Conservation (phyloP, 1,284 basidiomycete species). For the Tylopilus sp. region DNA sequence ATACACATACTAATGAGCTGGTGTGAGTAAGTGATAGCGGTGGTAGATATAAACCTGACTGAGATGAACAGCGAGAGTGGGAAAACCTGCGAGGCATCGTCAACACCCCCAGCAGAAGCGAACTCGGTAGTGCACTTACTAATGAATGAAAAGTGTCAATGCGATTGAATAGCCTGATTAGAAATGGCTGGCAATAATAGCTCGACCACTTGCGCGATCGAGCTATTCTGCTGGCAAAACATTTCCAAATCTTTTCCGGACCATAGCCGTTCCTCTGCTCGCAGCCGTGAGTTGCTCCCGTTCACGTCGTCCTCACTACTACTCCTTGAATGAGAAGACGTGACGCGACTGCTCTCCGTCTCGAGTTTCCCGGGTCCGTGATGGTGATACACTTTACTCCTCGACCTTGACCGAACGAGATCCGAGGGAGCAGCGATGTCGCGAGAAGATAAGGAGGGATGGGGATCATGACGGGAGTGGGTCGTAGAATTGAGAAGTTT, state of each 20-base stretch:
- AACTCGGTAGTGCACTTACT: slow-evolving; percentile 19
- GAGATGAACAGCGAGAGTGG: slow-evolving; percentile 22
- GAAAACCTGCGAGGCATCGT: slow-evolving; percentile 13
- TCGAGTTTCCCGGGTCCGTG: slow-evolving; percentile 60
- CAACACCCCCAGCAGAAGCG: slow-evolving; percentile 3
- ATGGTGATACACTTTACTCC: slow-evolving; percentile 61
- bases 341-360: slow-evolving; percentile 41
- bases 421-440: slow-evolving; percentile 26
- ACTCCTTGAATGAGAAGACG: slow-evolving; percentile 30
- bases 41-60: slow-evolving; percentile 30
- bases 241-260: slow-evolving; percentile 62
- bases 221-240: slow-evolving; percentile 70
- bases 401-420: slow-evolving; percentile 64
- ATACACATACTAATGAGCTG: slow-evolving; percentile 29
- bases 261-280: slow-evolving; percentile 52
- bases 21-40: slow-evolving; percentile 23
- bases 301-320: slow-evolving; percentile 38
- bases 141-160: slow-evolving; percentile 15
- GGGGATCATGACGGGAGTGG: slow-evolving; percentile 26
- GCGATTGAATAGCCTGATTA: slow-evolving; percentile 28
- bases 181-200: slow-evolving; percentile 46
- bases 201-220: slow-evolving; percentile 57
- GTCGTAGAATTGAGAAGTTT: slow-evolving; percentile 26
- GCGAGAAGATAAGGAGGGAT: slow-evolving; percentile 21
- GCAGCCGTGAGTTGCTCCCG: slow-evolving; percentile 27